Base-by-base conservation (phyloP, 805 yeast species). In the Teunomyces lycoperdinae region DNA sequence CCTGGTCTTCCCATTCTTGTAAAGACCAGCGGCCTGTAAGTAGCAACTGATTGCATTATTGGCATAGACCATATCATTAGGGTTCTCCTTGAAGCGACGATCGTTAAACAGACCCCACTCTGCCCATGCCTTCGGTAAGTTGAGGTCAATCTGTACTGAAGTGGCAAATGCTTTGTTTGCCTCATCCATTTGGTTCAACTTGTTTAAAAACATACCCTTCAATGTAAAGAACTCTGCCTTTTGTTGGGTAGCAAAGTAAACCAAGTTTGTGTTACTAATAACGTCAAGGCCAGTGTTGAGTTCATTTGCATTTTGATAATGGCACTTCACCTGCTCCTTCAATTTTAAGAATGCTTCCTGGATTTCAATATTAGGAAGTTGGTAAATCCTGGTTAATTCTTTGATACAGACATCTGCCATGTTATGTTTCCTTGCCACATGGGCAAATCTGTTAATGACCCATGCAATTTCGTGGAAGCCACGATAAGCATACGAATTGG, bases 391-490 rank as follows among this genome's bases (percentile, higher is more conserved):
- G 2, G 96, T 87, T 62, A 94, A 73, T 63, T 94, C 97, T 53
- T 83, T 87, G 53, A 92, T 83, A 70, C 99, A 94, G 34, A 95
- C 99, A 48, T 94, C 97, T 1, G 96, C 88, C 95, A 94, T 88
- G 53, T 88, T 85, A 65, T 94, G 99, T 66, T 90, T 89, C 54
- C 99, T 80, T 0, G 99, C 98, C 46, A 95, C 98, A 70, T 94
- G 99, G 0, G 99, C 99, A 74, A 94, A 94, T 45, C 98, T 73
- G 68, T 94, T 94, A 60, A 94, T 92, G 6, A 94, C 96, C 97
- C 99, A 95, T 0, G 99, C 99, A 65, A 92, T 89, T 67, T 94
- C 99, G 64, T 94, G 99, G 69, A 89, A 94, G 1, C 99, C 99
- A 54, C 99, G 78, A 68, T 92, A 95, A 1, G 97, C 98, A 61